Percentiles rank a stretch among this genome's conserved stretches.
phyloP scores from a whole-genome alignment of 2,329 filamentous ascomycete genomes.

The Hypomyces perniciosus region DNA sequence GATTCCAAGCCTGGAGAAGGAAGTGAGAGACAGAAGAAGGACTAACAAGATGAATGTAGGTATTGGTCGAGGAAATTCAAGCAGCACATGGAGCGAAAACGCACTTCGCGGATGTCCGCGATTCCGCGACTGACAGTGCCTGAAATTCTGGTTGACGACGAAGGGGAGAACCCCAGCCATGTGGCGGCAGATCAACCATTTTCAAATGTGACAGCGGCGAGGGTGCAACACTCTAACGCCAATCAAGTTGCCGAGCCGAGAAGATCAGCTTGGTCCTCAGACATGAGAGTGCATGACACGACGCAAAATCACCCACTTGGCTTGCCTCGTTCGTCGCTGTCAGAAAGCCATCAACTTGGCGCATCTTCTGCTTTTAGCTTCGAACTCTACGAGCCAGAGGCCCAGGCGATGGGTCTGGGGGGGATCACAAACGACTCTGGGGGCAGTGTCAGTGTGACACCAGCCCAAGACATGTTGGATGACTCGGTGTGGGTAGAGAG shows the following conservation, averaged over 20 bases:
- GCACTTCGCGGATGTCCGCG: conserved; percentile 67
- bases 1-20: neutral
- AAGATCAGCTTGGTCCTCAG: conserved; percentile 27
- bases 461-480: conserved; percentile 79
- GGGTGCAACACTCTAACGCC: neutral
- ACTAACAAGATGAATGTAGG: conserved; percentile 30
- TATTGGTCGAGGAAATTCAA: conserved; percentile 83
- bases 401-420: conserved; percentile 18
- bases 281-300: conserved; percentile 32
- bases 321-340: conserved; percentile 43
- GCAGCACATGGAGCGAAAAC: conserved; percentile 65
- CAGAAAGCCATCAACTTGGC: conserved; percentile 34
- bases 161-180: conserved; percentile 29
- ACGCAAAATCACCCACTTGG: conserved; percentile 45
- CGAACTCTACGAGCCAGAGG: conserved; percentile 44
- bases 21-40: neutral
- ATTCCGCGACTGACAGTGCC: conserved; percentile 79
- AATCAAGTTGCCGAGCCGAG: conserved; percentile 10
- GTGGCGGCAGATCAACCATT: conserved; percentile 1
- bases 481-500: conserved; percentile 92
- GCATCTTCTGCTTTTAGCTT: conserved; percentile 54
- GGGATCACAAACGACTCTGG: conserved; percentile 25
- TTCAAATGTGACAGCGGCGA: conserved; percentile 9
- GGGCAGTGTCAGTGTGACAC: conserved; percentile 66
- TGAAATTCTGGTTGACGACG: conserved; percentile 84